Base-by-base conservation (phyloP, 2,329 filamentous ascomycete species). In the Fusarium avenaceum region DNA sequence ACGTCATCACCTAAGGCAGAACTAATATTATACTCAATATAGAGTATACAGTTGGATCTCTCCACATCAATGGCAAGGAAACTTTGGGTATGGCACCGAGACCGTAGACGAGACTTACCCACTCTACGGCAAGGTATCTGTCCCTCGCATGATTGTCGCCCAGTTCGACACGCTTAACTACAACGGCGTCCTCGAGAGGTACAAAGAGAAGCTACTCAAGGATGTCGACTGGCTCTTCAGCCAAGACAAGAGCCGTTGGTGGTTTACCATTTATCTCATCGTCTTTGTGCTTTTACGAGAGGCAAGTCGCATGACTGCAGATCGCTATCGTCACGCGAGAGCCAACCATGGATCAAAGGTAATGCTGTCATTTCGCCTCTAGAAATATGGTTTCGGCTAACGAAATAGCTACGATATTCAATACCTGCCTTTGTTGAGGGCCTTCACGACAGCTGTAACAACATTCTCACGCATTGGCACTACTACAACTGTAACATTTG, bases 391-490 rank as follows among this genome's bases (percentile, higher is more conserved):
- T n/a, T 19, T 28, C 30, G 22, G 9, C 20, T 47, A 51, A 65
- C 42, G 20, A n/a, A 14, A 14, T 13, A 80, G 77, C 59, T 61
- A n/a, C 75, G 75, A 13, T 82, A 82, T 55, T 75, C 82, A 1
- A 76, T 84, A 9, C 76, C 77, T 0, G 17, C 42, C 2, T 83
- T 82, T 54, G 80, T 85, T 17, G 77, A 81, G 35, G 73, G 79
- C 7, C 75, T 85, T 3, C 84, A 86, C 17, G 75, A 79, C 14
- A 78, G 82, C 6, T 83, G 80, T 28, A 84, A 82, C 49, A 80
- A 80, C 51, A 74, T 86, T 28, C 80, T 86, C 2, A 74, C 76
- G 13, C 77, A 85, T 53, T 86, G 85, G 85, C 82, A 84, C 48
- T 86, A 86, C 67, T 86, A 81, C 72, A 82, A 81, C 57, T 78